Percentiles rank a stretch among this genome's conserved stretches.
These are phyloP conservation scores for Vicia faba DNA, from an alignment of 306 rosid genomes.

Conservation along the genomic window DNA sequence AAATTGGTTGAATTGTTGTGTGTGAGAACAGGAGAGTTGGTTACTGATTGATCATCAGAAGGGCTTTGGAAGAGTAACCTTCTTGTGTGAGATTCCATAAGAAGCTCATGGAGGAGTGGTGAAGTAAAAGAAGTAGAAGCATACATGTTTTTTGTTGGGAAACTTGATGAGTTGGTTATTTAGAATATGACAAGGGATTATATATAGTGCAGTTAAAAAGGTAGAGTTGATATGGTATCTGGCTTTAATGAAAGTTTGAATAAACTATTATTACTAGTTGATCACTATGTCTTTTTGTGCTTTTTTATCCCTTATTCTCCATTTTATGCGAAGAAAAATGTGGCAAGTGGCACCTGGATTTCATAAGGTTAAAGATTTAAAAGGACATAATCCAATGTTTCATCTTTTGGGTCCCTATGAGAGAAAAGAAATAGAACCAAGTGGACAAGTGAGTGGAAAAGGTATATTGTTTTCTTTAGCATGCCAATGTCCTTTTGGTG, in stretches of 20 bases:
- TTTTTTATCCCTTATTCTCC: slow-evolving; percentile 33
- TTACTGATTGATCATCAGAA: slow-evolving; percentile 22
- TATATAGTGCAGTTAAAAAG: slow-evolving; percentile 30
- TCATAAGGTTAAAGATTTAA: not conserved
- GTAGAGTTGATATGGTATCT: slow-evolving; percentile 10
- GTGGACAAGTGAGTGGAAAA: slow-evolving; percentile 23
- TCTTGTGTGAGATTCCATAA: slow-evolving; percentile 57
- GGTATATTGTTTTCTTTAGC: not conserved
- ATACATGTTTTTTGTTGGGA: slow-evolving; percentile 43
- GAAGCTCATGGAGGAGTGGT: slow-evolving; percentile 38
- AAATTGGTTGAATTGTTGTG: slow-evolving; percentile 25
- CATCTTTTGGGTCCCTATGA: not conserved
- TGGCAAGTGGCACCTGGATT: slow-evolving; percentile 30
- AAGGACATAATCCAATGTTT: slow-evolving; percentile 1
- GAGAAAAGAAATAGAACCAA: slow-evolving; percentile 9
- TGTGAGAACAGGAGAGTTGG: slow-evolving; percentile 36
- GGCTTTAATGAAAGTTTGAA: slow-evolving; percentile 14
- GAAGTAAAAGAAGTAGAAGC: slow-evolving; percentile 45
- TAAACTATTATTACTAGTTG: slow-evolving; percentile 6
- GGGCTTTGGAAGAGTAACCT: slow-evolving; percentile 60
- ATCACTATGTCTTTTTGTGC: not conserved
- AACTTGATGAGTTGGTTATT: slow-evolving; percentile 22
- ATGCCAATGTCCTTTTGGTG: not conserved
- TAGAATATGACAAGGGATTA: slow-evolving; percentile 9
- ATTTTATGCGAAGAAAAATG: slow-evolving; percentile 39